phyloP scores from a whole-genome alignment of 2,329 filamentous ascomycete species.

The Pezicula carpinea region DNA sequence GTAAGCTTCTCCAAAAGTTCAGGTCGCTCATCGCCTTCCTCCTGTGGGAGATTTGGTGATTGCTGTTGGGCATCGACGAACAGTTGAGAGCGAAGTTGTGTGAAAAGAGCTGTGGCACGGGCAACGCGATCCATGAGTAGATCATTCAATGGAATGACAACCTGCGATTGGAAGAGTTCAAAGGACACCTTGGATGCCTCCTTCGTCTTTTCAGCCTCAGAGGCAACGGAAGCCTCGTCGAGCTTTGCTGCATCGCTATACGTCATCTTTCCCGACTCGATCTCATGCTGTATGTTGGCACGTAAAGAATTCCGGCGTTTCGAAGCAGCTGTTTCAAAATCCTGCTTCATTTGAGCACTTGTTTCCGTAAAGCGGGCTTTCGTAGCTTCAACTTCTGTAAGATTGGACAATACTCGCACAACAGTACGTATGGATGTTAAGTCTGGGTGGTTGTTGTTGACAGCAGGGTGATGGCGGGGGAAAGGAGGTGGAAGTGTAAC shows the following conservation, averaged over 20 bases:
- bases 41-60: conserved; percentile 79
- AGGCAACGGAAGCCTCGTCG: conserved; percentile 67
- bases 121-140: conserved; percentile 72
- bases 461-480: conserved; percentile 88
- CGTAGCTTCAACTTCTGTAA: conserved; percentile 65
- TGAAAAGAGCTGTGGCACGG: conserved; percentile 71
- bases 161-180: conserved; percentile 75
- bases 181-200: conserved; percentile 76
- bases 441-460: conserved; percentile 93
- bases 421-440: conserved; percentile 71
- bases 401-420: conserved; percentile 68
- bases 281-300: conserved; percentile 71
- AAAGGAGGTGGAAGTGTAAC: conserved; percentile 92
- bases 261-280: conserved; percentile 71
- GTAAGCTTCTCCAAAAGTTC: conserved; percentile 93
- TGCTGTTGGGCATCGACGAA: conserved; percentile 61
- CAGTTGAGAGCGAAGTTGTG: conserved; percentile 66
- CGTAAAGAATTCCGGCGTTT: conserved; percentile 61
- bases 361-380: conserved; percentile 57
- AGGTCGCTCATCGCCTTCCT: conserved; percentile 91
- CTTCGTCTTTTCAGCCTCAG: conserved; percentile 67
- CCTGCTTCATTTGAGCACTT: conserved; percentile 54
- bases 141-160: conserved; percentile 80
- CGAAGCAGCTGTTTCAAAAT: conserved; percentile 43
- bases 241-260: conserved; percentile 80